A percentile compares a stretch with the other conserved stretches of the same genome.
Conservation (phyloP, 768 basidiomycete species). For the Rhodotorula graminis region DNA sequence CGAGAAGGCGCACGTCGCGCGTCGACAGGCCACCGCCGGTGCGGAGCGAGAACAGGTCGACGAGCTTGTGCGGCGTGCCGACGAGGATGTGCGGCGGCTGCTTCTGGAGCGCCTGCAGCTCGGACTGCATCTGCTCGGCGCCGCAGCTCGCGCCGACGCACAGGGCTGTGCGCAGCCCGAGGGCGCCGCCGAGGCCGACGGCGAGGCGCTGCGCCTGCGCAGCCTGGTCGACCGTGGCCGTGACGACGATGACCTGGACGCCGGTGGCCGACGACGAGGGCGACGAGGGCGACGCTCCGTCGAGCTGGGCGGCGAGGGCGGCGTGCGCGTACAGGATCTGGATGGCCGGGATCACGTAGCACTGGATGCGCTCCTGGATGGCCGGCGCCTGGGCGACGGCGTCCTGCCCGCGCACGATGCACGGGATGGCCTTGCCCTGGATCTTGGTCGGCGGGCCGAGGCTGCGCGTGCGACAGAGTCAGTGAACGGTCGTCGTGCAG, state of each 20-base stretch:
- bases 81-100: constrained; percentile 92
- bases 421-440: constrained; percentile 91
- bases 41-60: constrained; percentile 70
- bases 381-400: constrained; percentile 99
- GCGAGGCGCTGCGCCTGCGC: constrained; percentile 95
- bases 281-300: constrained; percentile 5
- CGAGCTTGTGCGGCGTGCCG: constrained; percentile 92
- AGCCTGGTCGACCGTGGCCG: constrained; percentile 97
- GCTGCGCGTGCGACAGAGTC: background rate
- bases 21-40: constrained; percentile 6
- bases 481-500: too few relatives aligned
- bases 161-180: constrained; percentile 83
- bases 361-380: constrained; percentile 95
- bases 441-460: constrained; percentile 99
- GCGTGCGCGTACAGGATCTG: constrained; percentile 60
- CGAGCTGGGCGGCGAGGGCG: constrained; percentile 11
- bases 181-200: constrained; percentile 84
- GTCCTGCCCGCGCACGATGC: constrained; percentile 80
- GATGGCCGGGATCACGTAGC: constrained; percentile 88
- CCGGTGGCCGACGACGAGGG: constrained; percentile 50
- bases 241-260: constrained; percentile 85
- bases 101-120: constrained; percentile 70
- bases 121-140: constrained; percentile 47
- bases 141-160: constrained; percentile 56
- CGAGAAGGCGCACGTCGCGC: constrained; percentile 78